These are phyloP conservation scores for Ogataea naganishii DNA, from an alignment of 805 yeast genomes.

Conservation along the genomic window DNA sequence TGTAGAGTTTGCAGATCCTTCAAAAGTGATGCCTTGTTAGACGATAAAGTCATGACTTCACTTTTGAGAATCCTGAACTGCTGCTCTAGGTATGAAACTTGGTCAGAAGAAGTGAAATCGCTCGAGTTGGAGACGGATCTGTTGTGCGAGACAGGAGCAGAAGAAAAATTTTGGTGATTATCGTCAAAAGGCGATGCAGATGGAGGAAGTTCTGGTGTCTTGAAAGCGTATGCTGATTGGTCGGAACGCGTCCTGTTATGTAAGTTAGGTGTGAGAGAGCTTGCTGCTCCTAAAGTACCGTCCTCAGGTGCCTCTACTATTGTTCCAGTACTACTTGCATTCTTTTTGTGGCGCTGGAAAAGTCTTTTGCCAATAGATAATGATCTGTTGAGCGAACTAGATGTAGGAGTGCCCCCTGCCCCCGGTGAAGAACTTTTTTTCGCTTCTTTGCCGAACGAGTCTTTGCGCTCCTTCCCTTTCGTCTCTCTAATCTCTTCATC, in stretches of 20 bases:
- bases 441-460: too few relatives aligned
- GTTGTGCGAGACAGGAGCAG: slow-evolving; percentile 18
- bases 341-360: slow-evolving; percentile 20
- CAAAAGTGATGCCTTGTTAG: slow-evolving; percentile 32
- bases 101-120: slow-evolving; percentile 22
- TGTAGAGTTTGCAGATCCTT: slow-evolving; percentile 46
- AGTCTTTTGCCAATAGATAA: slow-evolving; percentile 11
- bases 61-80: slow-evolving; percentile 27
- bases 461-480: too few relatives aligned
- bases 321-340: slow-evolving; percentile 10
- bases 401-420: too few relatives aligned
- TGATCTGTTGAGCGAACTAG: too few relatives aligned
- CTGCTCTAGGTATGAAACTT: slow-evolving; percentile 26
- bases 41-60: slow-evolving; percentile 30
- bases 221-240: slow-evolving; percentile 24
- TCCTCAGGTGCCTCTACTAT: slow-evolving; percentile 7
- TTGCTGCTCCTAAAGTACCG: too few relatives aligned
- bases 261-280: slow-evolving; percentile 1
- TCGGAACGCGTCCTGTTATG: slow-evolving; percentile 16
- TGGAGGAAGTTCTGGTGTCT: slow-evolving; percentile 37
- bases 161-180: neutral
- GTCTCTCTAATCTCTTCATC: too few relatives aligned
- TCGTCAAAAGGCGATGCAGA: slow-evolving; percentile 8
- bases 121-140: slow-evolving; percentile 39
- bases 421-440: too few relatives aligned